Evolutionary conservation across 2,329 filamentous ascomycete genomes (phyloP).

Genomic region (Pleomassaria siparia): DNA sequence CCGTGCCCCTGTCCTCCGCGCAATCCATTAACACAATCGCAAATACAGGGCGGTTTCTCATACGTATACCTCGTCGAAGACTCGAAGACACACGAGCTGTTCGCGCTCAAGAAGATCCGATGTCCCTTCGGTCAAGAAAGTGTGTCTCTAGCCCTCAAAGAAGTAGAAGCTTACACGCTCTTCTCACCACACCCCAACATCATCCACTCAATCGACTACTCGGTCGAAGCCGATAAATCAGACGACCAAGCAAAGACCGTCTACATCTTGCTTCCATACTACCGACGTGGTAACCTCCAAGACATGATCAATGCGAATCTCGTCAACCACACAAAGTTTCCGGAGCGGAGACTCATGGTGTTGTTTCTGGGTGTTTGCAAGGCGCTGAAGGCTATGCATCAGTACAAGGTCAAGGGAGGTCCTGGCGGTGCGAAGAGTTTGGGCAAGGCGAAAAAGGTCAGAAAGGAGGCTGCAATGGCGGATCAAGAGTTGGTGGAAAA

Average conservation of each 20-base stretch:
- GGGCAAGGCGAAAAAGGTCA: slow-evolving; percentile 57
- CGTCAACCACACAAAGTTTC: slow-evolving; percentile 90
- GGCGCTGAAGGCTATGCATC: slow-evolving; percentile 87
- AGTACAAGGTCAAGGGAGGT: slow-evolving; percentile 69
- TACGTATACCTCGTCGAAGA: slow-evolving; percentile 99
- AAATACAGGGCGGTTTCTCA: slow-evolving; percentile 81
- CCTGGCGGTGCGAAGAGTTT: slow-evolving; percentile 53
- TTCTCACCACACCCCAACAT: slow-evolving; percentile 83
- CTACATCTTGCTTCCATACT: slow-evolving; percentile 95
- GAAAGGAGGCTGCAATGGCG: slow-evolving; percentile 58
- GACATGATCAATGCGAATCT: slow-evolving; percentile 98
- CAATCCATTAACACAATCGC: slow-evolving; percentile 6
- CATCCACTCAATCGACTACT: slow-evolving; percentile 82
- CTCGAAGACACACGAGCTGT: slow-evolving; percentile 76
- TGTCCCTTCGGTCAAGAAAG: slow-evolving; percentile 98
- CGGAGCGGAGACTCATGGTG: slow-evolving; percentile 83
- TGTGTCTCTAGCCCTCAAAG: slow-evolving; percentile 89
- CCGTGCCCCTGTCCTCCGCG: slow-evolving; percentile 4
- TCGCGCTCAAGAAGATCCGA: slow-evolving; percentile 97
- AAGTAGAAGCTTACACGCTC: slow-evolving; percentile 94
- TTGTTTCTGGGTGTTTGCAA: slow-evolving; percentile 90
- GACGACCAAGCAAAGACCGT: slow-evolving; percentile 82
- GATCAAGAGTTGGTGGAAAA: slow-evolving; percentile 52
- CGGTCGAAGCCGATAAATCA: slow-evolving; percentile 70
- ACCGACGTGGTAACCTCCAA: slow-evolving; percentile 90